Percentiles rank a stretch among this genome's conserved stretches.
These are phyloP conservation scores for Trichoderma citrinoviride DNA, from an alignment of 2,329 filamentous ascomycete genomes.

Conservation along the genomic window DNA sequence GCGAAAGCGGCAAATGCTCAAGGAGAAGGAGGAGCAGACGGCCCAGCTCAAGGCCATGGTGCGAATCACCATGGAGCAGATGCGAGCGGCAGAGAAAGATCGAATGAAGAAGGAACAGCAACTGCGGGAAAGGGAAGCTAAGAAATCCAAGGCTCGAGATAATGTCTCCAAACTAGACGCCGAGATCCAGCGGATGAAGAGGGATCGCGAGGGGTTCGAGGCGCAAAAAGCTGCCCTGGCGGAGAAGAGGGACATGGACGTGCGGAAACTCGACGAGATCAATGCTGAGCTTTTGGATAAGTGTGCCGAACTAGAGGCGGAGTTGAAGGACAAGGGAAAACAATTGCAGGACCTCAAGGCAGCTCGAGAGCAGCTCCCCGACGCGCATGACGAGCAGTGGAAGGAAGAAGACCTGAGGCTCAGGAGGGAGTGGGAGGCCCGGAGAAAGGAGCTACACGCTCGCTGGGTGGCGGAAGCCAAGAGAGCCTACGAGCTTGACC, in stretches of 20 bases:
- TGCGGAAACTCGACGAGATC: constrained; percentile 52
- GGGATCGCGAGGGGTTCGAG: constrained; percentile 53
- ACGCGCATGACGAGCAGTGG: constrained; percentile 59
- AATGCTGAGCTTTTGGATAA: constrained; percentile 64
- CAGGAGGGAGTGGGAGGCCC: constrained; percentile 55
- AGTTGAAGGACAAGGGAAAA: constrained; percentile 64
- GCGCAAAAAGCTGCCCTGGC: constrained; percentile 52
- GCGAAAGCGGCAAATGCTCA: constrained; percentile 70
- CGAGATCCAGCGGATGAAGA: constrained; percentile 59
- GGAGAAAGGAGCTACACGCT: constrained; percentile 53
- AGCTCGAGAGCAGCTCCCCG: constrained; percentile 61
- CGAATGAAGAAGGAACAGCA: constrained; percentile 73
- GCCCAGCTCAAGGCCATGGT: constrained; percentile 80
- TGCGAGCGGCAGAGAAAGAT: constrained; percentile 75
- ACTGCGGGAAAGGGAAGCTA: constrained; percentile 65
- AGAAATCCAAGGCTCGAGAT: constrained; percentile 67
- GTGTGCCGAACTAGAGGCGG: constrained; percentile 64
- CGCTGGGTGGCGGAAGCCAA: constrained; percentile 48
- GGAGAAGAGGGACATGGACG: constrained; percentile 50
- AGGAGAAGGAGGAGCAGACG: constrained; percentile 88
- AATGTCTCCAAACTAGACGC: constrained; percentile 67
- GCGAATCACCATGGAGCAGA: constrained; percentile 74
- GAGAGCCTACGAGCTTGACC: constrained; percentile 46
- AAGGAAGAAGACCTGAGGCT: constrained; percentile 51
- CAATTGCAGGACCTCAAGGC: constrained; percentile 73